Conservation (phyloP, 1,284 basidiomycete species). For the Phylloporus sp. region DNA sequence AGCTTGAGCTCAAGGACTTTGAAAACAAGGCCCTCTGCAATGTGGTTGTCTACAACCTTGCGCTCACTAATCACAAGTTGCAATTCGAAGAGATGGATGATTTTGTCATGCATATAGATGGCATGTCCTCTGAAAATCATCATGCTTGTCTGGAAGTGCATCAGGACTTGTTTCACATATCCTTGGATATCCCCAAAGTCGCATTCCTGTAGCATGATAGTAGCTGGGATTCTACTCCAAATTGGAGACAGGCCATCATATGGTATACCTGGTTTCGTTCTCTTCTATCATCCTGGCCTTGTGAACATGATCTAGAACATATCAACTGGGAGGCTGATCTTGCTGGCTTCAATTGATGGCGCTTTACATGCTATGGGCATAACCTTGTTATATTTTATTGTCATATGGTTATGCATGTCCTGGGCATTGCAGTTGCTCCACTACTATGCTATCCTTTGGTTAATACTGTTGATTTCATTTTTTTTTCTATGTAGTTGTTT, state of each 20-base stretch:
- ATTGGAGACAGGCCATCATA: slow-evolving; percentile 6
- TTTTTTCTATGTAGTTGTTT: not conserved
- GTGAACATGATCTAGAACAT: not conserved
- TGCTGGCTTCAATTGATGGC: not conserved
- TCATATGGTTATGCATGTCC: not conserved
- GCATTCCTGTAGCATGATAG: slow-evolving; percentile 12
- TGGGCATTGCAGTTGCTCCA: not conserved
- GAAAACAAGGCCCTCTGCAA: not conserved
- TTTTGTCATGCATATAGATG: not conserved
- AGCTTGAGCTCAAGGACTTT: too few species aligned
- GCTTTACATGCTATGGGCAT: not conserved
- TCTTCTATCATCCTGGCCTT: slow-evolving; percentile 7
- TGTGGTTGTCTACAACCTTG: not conserved
- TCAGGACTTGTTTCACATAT: slow-evolving; percentile 7
- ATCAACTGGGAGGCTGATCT: slow-evolving; percentile 11
- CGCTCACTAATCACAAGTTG: not conserved
- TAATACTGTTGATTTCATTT: not conserved
- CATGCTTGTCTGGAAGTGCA: not conserved
- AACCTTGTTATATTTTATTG: slow-evolving; percentile 7
- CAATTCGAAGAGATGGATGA: not conserved
- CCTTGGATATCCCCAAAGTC: not conserved
- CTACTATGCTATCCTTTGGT: not conserved
- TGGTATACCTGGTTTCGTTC: slow-evolving; percentile 8
- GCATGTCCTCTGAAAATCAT: not conserved
- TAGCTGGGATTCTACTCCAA: slow-evolving; percentile 6